Conservation (phyloP, 345 rosid species). For the Pistacia integerrima region DNA sequence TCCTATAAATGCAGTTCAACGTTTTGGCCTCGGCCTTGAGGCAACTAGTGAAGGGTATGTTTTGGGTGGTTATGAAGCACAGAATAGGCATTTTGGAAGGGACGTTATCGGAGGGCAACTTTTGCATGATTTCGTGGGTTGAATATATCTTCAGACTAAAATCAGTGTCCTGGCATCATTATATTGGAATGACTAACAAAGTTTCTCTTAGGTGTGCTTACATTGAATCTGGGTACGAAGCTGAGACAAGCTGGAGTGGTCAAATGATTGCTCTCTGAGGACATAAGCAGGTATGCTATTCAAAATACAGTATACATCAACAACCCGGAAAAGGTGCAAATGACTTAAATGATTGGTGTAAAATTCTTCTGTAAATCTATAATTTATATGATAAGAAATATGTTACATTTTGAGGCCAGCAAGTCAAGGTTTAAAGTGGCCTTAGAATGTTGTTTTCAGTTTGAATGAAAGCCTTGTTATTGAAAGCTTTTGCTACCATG, state of each 20-base stretch:
- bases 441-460: constrained; percentile 10
- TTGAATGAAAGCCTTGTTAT: background rate
- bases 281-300: constrained; percentile 18
- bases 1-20: constrained; percentile 64
- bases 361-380: constrained; percentile 35
- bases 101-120: constrained; percentile 85
- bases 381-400: constrained; percentile 11
- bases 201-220: constrained; percentile 11
- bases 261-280: constrained; percentile 9
- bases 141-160: constrained; percentile 20
- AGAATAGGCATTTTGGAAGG: constrained; percentile 64
- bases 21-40: constrained; percentile 64
- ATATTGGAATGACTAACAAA: constrained; percentile 13
- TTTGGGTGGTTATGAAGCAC: constrained; percentile 58
- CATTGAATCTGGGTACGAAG: constrained; percentile 7
- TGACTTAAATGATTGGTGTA: constrained; percentile 25
- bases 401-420: constrained; percentile 12
- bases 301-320: constrained; percentile 22
- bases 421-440: background rate
- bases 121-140: constrained; percentile 89
- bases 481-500: constrained; percentile 11
- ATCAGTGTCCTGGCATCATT: constrained; percentile 8
- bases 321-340: constrained; percentile 13
- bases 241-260: background rate
- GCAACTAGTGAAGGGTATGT: constrained; percentile 51